Base-by-base conservation (phyloP, 768 basidiomycete species). In the Termitomyces sp. region DNA sequence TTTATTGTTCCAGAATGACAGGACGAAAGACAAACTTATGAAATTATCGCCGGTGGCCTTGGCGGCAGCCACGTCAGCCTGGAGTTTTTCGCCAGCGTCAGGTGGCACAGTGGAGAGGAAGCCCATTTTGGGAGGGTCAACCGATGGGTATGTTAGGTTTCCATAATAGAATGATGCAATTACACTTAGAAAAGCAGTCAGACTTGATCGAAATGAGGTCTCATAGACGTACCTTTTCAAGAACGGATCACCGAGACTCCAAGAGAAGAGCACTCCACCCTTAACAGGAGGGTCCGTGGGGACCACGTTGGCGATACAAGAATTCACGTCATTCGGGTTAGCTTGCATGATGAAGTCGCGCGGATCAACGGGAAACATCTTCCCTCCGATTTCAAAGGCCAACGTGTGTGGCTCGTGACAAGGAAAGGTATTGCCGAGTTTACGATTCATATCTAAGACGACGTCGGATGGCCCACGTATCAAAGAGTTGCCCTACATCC, bases 181-280 rank as follows among this genome's bases (percentile, higher is more conserved):
- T 7, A 85, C 86, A 15, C 90, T 41, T 89, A n/a, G 62, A 27
- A n/a, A 55, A 22, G 18, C 24, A 52, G 34, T 34, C 41, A 54
- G 41, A 16, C 13, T 24, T 24, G 2, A 15, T 42, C 41, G 30
- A 9, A 55, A 18, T 11, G n/a, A 39, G 46, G n/a, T 44, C 47
- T 46, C 16, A 20, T 33, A 31, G 24, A 72, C 82, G 47, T 60
- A 90, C 88, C 87, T 79, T 67, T 90, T 90, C 58, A 92, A 65
- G 64, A 91, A 91, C 1, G 90, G 89, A 62, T 80, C 81, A 2
- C 90, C 90, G 33, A 92, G 72, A 71, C 83, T 90, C 89, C 90
- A 92, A 64, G 83, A 85, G 64, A 88, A 90, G 49, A 87, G 68
- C 63, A 85, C 89, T 4, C 82, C 81, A 6, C 82, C 82, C 12